Conservation (phyloP, 2,329 filamentous ascomycete genomes). For the Alternaria tenuissima region DNA sequence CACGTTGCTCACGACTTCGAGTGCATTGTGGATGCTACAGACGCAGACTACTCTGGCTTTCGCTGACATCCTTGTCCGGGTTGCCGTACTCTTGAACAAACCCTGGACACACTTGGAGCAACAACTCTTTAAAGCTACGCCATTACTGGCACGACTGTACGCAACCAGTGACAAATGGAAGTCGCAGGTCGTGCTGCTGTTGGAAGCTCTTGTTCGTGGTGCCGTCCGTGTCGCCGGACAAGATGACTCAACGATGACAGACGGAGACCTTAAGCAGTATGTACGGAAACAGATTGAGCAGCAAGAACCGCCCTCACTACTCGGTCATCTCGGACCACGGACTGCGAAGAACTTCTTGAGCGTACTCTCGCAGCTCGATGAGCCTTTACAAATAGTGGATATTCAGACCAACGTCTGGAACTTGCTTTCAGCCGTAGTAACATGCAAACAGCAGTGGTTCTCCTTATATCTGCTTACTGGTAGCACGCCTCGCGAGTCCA, state of each 20-base stretch:
- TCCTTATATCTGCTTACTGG: conserved; percentile 92
- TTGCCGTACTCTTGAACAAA: conserved; percentile 70
- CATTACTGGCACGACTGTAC: conserved; percentile 78
- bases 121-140: conserved; percentile 82
- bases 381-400: conserved; percentile 71
- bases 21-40: conserved; percentile 63
- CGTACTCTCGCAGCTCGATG: conserved; percentile 78
- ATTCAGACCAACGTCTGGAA: conserved; percentile 80
- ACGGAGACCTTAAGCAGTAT: conserved; percentile 12
- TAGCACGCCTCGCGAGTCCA: conserved; percentile 78
- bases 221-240: conserved; percentile 65
- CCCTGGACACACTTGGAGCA: conserved; percentile 74
- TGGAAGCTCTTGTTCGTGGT: conserved; percentile 76
- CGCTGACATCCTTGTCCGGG: conserved; percentile 73
- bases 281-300: conserved; percentile 15
- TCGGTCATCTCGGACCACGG: conserved; percentile 85
- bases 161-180: conserved; percentile 73
- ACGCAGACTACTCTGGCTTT: conserved; percentile 71
- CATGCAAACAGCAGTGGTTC: conserved; percentile 94
- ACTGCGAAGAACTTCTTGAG: conserved; percentile 85
- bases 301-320: conserved; percentile 84
- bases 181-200: conserved; percentile 70
- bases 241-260: conserved; percentile 16
- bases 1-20: conserved; percentile 56
- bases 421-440: conserved; percentile 84